Evolutionary conservation across 345 rosid genomes (phyloP), one percentile per base, ranked within the genome.

Genomic region (Fremontodendron californicum): DNA sequence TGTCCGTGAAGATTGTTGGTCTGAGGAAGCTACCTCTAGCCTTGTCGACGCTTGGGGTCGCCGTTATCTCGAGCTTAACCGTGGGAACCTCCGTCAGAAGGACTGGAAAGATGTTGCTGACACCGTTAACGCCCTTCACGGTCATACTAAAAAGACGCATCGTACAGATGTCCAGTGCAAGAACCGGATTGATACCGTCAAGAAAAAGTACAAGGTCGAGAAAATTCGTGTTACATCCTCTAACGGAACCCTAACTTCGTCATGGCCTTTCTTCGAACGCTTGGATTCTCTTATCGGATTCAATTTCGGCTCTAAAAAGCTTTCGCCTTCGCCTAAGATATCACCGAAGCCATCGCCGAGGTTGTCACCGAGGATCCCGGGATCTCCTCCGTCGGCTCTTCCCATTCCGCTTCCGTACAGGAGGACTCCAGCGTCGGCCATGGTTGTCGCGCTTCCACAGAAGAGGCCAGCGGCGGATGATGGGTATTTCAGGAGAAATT

Each of bases 21-120:
- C 95, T 82, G 98, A 94, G 82, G 99, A 92, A 71, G 99, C 99
- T 31, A 96, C 97, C 18, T 87, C 90, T 49, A 96, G 98, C 55
- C 97, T 96, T 35, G 89, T 96, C 75, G 94, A 92, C 66, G 90
- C 95, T 21, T 96, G 99, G 99, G 99, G 99, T 18, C 76, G 87
- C 45, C 95, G 98, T 31, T 96, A 89, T 81, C 31, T 96, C 55
- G 95, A 94, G 67, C 97, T 96, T 46, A 91, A 81, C 87, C 90
- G 99, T 1, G 99, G 99, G 2, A 89, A 90, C 71, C 98, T 96
- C 65, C 99, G 99, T 18, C 99, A 94, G 84, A 96, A 94, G 75
- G 97, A 96, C 81, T 96, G 99, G 99, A 97, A 91, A 57, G 98
- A 96, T 75, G 99, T 96, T 25, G 98, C 99, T 16, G 90, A 91